These are phyloP conservation scores for Tillandsia leiboldiana DNA, from an alignment of 176 grass and related monocot genomes.

Conservation along the genomic window DNA sequence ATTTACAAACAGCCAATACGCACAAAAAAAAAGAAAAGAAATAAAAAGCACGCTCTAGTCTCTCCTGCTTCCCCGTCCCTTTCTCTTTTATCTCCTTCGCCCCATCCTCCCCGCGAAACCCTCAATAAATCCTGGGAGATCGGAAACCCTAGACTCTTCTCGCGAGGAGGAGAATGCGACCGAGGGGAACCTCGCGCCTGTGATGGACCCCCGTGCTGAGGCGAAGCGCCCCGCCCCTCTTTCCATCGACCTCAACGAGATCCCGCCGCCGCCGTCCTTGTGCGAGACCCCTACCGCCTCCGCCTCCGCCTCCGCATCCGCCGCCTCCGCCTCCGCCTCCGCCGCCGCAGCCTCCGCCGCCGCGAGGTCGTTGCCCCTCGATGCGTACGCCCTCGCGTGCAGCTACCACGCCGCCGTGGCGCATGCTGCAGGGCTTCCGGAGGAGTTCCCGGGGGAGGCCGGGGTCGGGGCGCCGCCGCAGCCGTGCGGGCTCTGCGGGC, in stretches of 20 bases:
- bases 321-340: slow-evolving; percentile 4
- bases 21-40: no score
- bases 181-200: no score
- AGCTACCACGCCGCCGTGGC: slow-evolving; percentile 17
- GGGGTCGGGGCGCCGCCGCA: slow-evolving; percentile 23
- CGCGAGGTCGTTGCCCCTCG: slow-evolving; percentile 1
- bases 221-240: slow-evolving; percentile 56
- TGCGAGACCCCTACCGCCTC: slow-evolving; percentile 11
- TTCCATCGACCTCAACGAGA: slow-evolving; percentile 90
- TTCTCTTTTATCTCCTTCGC: no score
- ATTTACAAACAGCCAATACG: no score
- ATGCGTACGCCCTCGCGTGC: slow-evolving; percentile 38
- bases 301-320: no score
- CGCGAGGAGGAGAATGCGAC: no score
- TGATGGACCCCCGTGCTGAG: slow-evolving; percentile 23
- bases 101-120: no score
- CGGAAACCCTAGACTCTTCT: no score
- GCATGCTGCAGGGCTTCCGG: slow-evolving; percentile 19
- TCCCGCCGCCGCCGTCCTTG: slow-evolving; percentile 33
- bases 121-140: no score
- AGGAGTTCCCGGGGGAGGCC: slow-evolving; percentile 53
- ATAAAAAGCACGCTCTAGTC: no score
- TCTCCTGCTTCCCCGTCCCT: no score
- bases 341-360: slow-evolving; percentile 2
- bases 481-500: slow-evolving; percentile 44